These are phyloP conservation scores for Phytophthora constricta DNA, from an alignment of 352 stramenopile species.

Conservation along the genomic window DNA sequence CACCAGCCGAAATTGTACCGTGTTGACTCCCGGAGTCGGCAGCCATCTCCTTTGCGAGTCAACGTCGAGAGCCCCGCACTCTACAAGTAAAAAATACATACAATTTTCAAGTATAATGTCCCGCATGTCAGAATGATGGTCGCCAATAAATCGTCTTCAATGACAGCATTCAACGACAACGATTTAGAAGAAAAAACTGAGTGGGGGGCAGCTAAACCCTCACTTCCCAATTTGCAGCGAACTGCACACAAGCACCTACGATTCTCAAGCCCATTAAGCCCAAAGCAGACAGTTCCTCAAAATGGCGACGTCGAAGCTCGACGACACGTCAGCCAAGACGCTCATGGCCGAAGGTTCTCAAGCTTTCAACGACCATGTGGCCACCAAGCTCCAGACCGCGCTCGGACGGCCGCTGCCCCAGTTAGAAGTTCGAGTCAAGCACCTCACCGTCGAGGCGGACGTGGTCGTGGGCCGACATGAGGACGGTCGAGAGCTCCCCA, in stretches of 20 bases:
- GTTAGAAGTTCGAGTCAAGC: slow-evolving; percentile 27
- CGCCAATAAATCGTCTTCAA: too few species aligned
- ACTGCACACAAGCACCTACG: too few species aligned
- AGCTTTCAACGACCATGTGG: slow-evolving; percentile 23
- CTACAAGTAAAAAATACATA: too few species aligned
- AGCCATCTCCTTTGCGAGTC: too few species aligned
- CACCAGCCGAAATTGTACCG: too few species aligned
- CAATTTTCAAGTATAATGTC: too few species aligned
- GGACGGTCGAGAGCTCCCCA: slow-evolving; percentile 30
- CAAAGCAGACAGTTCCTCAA: not conserved
- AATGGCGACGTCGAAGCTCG: not conserved
- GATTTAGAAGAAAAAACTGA: not conserved
- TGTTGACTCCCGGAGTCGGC: too few species aligned
- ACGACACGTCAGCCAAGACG: not conserved
- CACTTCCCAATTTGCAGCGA: not conserved
- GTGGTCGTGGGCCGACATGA: slow-evolving; percentile 7
- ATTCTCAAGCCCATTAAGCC: not conserved
- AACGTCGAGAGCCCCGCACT: too few species aligned
- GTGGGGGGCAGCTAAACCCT: too few species aligned
- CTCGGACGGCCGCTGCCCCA: slow-evolving; percentile 25
- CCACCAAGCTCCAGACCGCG: slow-evolving; percentile 26
- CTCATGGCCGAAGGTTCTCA: slow-evolving; percentile 27
- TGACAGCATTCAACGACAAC: not conserved
- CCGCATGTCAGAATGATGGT: too few species aligned
- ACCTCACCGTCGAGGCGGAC: slow-evolving; percentile 25